Evolutionary conservation across 1,284 basidiomycete species (phyloP).

Genomic region (Rhodotorula glutinis): DNA sequence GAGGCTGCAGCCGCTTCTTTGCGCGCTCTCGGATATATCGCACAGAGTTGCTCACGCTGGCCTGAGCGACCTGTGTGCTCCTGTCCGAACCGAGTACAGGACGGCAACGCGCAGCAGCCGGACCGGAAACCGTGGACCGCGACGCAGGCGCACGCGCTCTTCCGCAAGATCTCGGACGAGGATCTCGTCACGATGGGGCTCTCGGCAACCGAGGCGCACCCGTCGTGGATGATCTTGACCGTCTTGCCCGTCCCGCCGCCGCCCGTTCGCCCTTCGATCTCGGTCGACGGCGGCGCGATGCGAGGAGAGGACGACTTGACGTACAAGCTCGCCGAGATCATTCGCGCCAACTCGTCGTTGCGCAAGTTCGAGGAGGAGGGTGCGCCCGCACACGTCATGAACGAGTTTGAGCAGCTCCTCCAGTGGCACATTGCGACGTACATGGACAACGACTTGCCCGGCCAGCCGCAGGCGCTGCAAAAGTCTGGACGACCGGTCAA

Average conservation of each 20-base stretch:
- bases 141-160: constrained; percentile 68
- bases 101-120: constrained; percentile 77
- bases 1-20: not conserved
- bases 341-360: constrained; percentile 90
- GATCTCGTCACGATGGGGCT: constrained; percentile 91
- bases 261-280: constrained; percentile 94
- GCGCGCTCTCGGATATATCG: too few species aligned
- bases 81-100: constrained; percentile 52
- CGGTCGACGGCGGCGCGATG: constrained; percentile 92
- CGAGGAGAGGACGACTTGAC: constrained; percentile 98
- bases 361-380: constrained; percentile 93
- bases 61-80: not conserved
- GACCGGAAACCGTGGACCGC: constrained; percentile 87
- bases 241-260: constrained; percentile 97
- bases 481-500: constrained; percentile 98
- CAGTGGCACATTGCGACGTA: constrained; percentile 99
- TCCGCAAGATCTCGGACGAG: constrained; percentile 86
- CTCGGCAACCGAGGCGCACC: constrained; percentile 91
- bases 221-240: constrained; percentile 99
- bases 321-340: constrained; percentile 95
- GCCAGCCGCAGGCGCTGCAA: constrained; percentile 94
- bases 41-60: constrained; percentile 16
- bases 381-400: constrained; percentile 91
- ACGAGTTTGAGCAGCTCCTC: constrained; percentile 92
- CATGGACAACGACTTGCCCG: constrained; percentile 99